These are phyloP conservation scores for Hysterangium stoloniferum DNA, from an alignment of 768 basidiomycete species.

Conservation along the genomic window DNA sequence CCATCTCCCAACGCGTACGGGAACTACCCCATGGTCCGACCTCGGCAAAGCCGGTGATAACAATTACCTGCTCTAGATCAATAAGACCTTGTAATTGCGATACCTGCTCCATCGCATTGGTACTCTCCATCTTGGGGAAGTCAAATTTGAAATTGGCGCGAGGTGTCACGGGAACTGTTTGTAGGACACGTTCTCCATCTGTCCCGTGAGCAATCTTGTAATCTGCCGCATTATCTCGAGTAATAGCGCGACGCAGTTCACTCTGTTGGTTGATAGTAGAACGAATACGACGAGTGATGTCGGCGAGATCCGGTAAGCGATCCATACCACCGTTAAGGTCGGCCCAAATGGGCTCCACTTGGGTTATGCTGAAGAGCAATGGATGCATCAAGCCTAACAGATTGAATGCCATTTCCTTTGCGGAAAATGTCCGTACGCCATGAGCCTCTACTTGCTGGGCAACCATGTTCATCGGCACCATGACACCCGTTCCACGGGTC, in stretches of 20 bases:
- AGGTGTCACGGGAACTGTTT: constrained; percentile 87
- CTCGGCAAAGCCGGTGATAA: constrained; percentile 95
- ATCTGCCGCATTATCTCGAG: constrained; percentile 92
- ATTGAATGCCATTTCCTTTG: constrained; percentile 99
- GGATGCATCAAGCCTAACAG: constrained; percentile 99
- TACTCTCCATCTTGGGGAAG: constrained; percentile 78
- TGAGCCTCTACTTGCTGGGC: constrained; percentile 89
- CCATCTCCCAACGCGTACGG: constrained; percentile 99
- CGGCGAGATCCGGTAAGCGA: constrained; percentile 88
- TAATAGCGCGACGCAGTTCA: constrained; percentile 86
- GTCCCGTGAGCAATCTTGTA: constrained; percentile 86
- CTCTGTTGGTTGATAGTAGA: constrained; percentile 74
- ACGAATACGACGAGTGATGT: constrained; percentile 85
- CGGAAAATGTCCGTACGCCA: constrained; percentile 96
- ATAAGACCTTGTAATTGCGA: constrained; percentile 77
- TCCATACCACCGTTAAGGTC: constrained; percentile 99
- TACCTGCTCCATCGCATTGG: constrained; percentile 65
- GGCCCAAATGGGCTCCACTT: constrained; percentile 99
- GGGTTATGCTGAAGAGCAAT: constrained; percentile 96
- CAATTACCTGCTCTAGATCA: constrained; percentile 93
- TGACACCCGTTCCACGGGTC: constrained; percentile 97
- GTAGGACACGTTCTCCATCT: constrained; percentile 86
- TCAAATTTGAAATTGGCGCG: constrained; percentile 98
- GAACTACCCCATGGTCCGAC: constrained; percentile 98
- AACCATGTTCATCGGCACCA: constrained; percentile 91